Evolutionary conservation across 148 eudicot species (phyloP), one percentile per base, ranked within the genome.

Genomic region (Rheum nobile): DNA sequence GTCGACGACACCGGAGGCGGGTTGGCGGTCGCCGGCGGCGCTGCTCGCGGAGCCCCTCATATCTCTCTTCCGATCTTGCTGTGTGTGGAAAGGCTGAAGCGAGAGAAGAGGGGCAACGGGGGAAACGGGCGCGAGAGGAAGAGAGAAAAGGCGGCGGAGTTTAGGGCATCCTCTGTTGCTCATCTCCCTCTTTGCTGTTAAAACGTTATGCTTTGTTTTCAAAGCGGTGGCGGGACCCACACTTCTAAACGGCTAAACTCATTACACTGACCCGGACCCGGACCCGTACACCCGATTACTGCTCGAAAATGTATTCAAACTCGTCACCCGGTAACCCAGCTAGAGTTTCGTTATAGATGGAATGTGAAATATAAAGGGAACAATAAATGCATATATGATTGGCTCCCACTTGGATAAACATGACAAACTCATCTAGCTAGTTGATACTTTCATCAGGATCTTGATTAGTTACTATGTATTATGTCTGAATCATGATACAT

Each of bases 41-140:
- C 84, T 83, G 61, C 80, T 83, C 0, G 77, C 84, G 26, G 89
- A 75, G 78, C 84, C 74, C 46, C 85, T 75, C 89, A 84, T 86
- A 2, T 59, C 16, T 61, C 70, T 78, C 69, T 74, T 24, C 26
- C 67, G 22, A 35, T 22, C 21, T 22, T 43, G 50, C n/a, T 50
- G 74, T 31, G 72, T 57, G 34, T 43, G 67, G 38, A 41, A 46
- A 24, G 35, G 37, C 1, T 21, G 48, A 19, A 29, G 24, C 16
- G 41, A 10, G 59, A 37, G 31, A 17, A 14, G 75, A 44, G 74
- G 26, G 32, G 32, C 13, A 11, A 65, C 0, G 39, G 69, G 39
- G 13, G 69, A 29, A 29, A 16, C 14, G 59, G 24, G 57, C 2
- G 67, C 72, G 70, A 67, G 75, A 76, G 31, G 42, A 31, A 54